These are phyloP conservation scores for Biscogniauxia mediterranea DNA, from an alignment of 2,329 filamentous ascomycete species.

Conservation along the genomic window DNA sequence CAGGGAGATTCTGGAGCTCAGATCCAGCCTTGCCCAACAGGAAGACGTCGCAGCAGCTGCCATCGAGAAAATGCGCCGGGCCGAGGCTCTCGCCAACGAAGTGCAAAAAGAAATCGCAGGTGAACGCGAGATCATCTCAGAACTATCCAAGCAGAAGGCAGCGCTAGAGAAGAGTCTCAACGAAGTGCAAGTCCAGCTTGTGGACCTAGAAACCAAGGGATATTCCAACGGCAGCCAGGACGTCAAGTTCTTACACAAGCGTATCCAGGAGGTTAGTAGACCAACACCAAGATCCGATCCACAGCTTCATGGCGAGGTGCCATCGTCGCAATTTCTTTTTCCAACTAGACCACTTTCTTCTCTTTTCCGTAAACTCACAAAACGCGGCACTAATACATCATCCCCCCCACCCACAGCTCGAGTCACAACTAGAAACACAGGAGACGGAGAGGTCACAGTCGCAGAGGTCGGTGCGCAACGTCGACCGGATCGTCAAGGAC, in stretches of 20 bases:
- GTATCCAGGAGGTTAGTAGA: conserved; percentile 83
- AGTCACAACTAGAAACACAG: conserved; percentile 80
- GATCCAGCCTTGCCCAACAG: conserved; percentile 83
- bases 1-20: conserved; percentile 84
- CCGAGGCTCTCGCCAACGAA: conserved; percentile 82
- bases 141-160: conserved; percentile 87
- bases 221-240: conserved; percentile 94
- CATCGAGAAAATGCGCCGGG: conserved; percentile 94
- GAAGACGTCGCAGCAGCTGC: conserved; percentile 90
- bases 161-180: conserved; percentile 85
- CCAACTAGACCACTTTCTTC: conserved; percentile 22
- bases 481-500: conserved; percentile 92
- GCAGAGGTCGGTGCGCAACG: conserved; percentile 83
- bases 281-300: conserved; percentile 11
- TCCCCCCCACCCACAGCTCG: conserved; percentile 60
- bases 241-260: conserved; percentile 89
- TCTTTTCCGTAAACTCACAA: conserved; percentile 23
- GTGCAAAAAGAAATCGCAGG: conserved; percentile 88
- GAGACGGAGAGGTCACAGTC: conserved; percentile 77
- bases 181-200: conserved; percentile 83
- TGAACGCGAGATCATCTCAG: conserved; percentile 78
- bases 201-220: conserved; percentile 95
- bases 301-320: conserved; percentile 3
- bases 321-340: conserved; percentile 1
- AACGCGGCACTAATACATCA: conserved; percentile 28